Evolutionary conservation across 78 protist genomes (phyloP).

Genomic region (Creolimax fragrantissima): DNA sequence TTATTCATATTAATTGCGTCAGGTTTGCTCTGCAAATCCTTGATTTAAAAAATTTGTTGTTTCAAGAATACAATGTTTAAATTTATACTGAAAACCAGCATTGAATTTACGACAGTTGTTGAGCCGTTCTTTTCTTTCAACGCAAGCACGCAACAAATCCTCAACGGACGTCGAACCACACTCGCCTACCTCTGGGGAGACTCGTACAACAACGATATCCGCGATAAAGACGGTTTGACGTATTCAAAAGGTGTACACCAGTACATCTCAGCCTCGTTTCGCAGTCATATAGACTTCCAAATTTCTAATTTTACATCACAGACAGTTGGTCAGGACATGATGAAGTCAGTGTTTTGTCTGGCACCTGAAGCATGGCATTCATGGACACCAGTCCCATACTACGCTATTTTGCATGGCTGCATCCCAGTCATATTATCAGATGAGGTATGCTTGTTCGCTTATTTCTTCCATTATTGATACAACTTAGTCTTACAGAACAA

Average conservation of each 20-base stretch:
- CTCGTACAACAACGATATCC: background rate
- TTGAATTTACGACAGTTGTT: too few species aligned
- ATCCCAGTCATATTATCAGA: slow-evolving; percentile 2
- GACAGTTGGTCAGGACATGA: background rate
- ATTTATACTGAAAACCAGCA: too few species aligned
- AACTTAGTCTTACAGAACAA: background rate
- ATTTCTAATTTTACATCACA: background rate
- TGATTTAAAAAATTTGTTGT: too few species aligned
- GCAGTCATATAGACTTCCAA: background rate
- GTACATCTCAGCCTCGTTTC: background rate
- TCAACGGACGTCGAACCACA: background rate
- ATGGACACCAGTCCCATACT: background rate
- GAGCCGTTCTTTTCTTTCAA: too few species aligned
- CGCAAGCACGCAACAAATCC: too few species aligned
- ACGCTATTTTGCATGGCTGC: background rate
- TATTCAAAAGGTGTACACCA: background rate
- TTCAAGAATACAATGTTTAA: too few species aligned
- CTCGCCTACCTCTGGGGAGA: background rate
- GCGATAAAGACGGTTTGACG: background rate
- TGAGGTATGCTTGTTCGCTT: background rate
- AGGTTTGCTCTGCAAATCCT: too few species aligned
- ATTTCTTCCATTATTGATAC: background rate
- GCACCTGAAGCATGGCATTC: background rate
- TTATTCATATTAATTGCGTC: too few species aligned
- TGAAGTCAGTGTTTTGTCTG: background rate